A percentile compares a stretch with the other conserved stretches of the same genome.
Evolutionary conservation across 805 yeast species (phyloP).

Genomic region (Suhomyces kilbournensis): DNA sequence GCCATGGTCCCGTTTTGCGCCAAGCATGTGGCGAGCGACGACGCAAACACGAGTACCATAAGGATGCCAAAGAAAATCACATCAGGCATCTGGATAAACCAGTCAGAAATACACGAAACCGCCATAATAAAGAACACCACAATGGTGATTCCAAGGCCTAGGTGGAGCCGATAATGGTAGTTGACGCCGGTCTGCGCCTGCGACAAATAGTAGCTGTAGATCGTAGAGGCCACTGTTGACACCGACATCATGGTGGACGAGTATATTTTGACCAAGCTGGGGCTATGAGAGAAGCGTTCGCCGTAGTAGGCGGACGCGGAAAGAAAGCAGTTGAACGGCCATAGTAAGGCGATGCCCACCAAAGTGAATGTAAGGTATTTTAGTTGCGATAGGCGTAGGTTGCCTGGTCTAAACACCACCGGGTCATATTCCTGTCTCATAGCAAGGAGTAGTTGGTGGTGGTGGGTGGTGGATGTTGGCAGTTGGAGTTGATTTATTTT

Average conservation of each 20-base stretch:
- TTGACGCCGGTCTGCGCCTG: slow-evolving; percentile 60
- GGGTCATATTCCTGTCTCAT: slow-evolving; percentile 16
- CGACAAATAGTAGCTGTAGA: slow-evolving; percentile 59
- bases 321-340: slow-evolving; percentile 97
- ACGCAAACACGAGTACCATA: slow-evolving; percentile 59
- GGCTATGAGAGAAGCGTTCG: slow-evolving; percentile 51
- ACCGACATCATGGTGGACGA: slow-evolving; percentile 87
- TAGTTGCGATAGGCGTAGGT: slow-evolving; percentile 27
- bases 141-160: slow-evolving; percentile 61
- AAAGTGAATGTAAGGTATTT: slow-evolving; percentile 58
- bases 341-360: slow-evolving; percentile 75
- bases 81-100: slow-evolving; percentile 37
- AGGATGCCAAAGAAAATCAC: slow-evolving; percentile 47
- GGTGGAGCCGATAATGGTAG: slow-evolving; percentile 52
- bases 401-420: slow-evolving; percentile 13
- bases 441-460: background rate
- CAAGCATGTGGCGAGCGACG: slow-evolving; percentile 74
- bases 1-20: slow-evolving; percentile 93
- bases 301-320: slow-evolving; percentile 82
- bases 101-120: slow-evolving; percentile 39
- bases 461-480: background rate
- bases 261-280: slow-evolving; percentile 54
- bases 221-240: slow-evolving; percentile 66
- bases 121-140: slow-evolving; percentile 58
- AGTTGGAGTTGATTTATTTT: background rate